Percentiles rank a stretch among this genome's conserved stretches.
Evolutionary conservation across 495 filamentous ascomycete species (phyloP).

Genomic region (Tuber umbilicatum): DNA sequence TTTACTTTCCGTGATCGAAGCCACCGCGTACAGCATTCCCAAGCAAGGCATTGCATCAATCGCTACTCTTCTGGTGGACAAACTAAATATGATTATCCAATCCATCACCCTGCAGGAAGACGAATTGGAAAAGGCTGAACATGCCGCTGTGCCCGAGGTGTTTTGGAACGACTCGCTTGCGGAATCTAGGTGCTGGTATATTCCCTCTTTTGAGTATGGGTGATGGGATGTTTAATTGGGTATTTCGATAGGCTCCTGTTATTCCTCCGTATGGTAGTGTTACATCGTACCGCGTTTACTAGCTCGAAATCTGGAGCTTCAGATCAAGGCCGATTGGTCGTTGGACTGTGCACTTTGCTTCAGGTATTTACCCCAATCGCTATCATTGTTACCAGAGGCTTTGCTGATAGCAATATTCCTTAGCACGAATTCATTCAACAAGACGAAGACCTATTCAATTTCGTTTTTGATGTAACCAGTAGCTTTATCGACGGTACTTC

Average conservation of each 20-base stretch:
- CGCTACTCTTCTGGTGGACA: conserved; percentile 32
- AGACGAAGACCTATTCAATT: conserved; percentile 35
- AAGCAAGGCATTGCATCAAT: conserved; percentile 16
- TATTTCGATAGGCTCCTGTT: conserved; percentile 24
- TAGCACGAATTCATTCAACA: conserved; percentile 38
- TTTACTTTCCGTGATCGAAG: conserved; percentile 43
- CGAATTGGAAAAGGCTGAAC: conserved; percentile 19
- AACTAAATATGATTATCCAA: conserved; percentile 39
- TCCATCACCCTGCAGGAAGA: conserved; percentile 25
- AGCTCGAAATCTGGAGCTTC: conserved; percentile 16
- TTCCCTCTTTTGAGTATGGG: not conserved
- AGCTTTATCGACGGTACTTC: conserved; percentile 37
- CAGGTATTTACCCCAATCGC: conserved; percentile 16
- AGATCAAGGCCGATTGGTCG: conserved; percentile 35
- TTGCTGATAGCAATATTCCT: not conserved
- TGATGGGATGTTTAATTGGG: conserved; percentile 5
- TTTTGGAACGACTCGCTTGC: conserved; percentile 27
- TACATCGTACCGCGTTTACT: conserved; percentile 36
- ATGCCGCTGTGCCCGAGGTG: conserved; percentile 19
- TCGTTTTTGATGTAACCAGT: conserved; percentile 36
- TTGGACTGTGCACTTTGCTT: conserved; percentile 34
- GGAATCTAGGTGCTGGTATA: conserved; percentile 35
- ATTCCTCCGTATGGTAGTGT: conserved; percentile 34
- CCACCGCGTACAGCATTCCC: conserved; percentile 41
- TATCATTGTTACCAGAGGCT: not conserved